phyloP scores from a whole-genome alignment of 2,329 filamentous ascomycete species.

The Aspergillus fructus region DNA sequence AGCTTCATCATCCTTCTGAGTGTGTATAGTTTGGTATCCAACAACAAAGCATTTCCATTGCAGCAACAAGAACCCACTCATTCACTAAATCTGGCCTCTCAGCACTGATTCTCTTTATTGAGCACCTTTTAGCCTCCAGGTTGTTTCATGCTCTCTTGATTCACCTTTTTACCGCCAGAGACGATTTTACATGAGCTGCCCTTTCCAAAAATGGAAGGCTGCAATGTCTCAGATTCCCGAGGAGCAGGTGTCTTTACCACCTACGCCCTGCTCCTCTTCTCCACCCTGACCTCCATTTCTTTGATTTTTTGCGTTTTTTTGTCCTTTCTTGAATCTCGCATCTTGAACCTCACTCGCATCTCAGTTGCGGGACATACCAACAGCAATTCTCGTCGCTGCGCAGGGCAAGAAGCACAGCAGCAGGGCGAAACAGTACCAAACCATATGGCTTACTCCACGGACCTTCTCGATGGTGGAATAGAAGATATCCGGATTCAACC shows the following conservation, averaged over 20 bases:
- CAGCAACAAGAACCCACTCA: background rate
- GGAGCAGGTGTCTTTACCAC: background rate
- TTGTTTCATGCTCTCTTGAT: background rate
- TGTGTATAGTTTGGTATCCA: no score
- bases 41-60: background rate
- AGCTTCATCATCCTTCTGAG: no score
- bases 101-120: background rate
- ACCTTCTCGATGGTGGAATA: slow-evolving; percentile 17
- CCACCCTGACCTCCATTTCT: background rate
- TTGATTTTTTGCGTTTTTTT: background rate
- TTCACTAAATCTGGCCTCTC: background rate
- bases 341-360: background rate
- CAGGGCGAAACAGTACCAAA: background rate
- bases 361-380: background rate
- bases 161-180: background rate
- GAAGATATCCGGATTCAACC: slow-evolving; percentile 19
- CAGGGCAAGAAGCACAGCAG: background rate
- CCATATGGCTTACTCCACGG: background rate
- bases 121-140: background rate
- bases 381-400: background rate
- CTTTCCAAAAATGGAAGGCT: slow-evolving; percentile 20
- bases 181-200: background rate
- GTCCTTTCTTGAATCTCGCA: background rate
- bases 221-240: background rate
- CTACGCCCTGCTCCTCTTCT: background rate